A percentile compares a stretch with the other conserved stretches of the same genome.
phyloP scores from a whole-genome alignment of 2,329 filamentous ascomycete genomes.

The Pezicula rhizophila region DNA sequence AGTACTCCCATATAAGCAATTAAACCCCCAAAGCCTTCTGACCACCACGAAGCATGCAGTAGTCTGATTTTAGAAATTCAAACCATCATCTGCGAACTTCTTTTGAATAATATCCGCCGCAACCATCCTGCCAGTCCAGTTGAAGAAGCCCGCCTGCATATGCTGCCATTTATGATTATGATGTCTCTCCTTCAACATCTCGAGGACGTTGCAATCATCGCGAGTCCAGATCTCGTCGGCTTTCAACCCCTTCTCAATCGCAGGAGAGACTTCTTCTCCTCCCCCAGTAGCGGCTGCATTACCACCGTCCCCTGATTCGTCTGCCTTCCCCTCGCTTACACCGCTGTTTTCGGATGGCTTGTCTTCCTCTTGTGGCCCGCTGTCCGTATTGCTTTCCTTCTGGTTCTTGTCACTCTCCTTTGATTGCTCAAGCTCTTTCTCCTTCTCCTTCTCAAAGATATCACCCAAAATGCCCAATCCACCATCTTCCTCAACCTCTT shows the following conservation, averaged over 20 bases:
- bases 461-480: neutral
- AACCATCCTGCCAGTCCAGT: slow-evolving; percentile 26
- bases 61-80: neutral
- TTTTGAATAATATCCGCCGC: slow-evolving; percentile 21
- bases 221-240: slow-evolving; percentile 20
- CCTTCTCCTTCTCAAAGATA: neutral
- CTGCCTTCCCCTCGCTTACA: neutral
- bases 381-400: neutral
- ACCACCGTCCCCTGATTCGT: too few species aligned
- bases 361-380: neutral
- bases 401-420: neutral
- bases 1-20: neutral
- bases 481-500: neutral
- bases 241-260: slow-evolving; percentile 4
- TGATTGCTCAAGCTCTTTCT: neutral
- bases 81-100: slow-evolving; percentile 24
- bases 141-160: slow-evolving; percentile 26
- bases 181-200: slow-evolving; percentile 20
- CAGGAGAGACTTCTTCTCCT: neutral
- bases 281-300: too few species aligned
- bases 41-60: neutral
- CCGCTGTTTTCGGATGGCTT: neutral
- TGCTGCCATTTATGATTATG: slow-evolving; percentile 23
- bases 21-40: neutral
- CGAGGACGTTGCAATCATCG: slow-evolving; percentile 23